Evolutionary conservation across 805 yeast species (phyloP).

Genomic region (Wickerhamiella vanderwaltii): DNA sequence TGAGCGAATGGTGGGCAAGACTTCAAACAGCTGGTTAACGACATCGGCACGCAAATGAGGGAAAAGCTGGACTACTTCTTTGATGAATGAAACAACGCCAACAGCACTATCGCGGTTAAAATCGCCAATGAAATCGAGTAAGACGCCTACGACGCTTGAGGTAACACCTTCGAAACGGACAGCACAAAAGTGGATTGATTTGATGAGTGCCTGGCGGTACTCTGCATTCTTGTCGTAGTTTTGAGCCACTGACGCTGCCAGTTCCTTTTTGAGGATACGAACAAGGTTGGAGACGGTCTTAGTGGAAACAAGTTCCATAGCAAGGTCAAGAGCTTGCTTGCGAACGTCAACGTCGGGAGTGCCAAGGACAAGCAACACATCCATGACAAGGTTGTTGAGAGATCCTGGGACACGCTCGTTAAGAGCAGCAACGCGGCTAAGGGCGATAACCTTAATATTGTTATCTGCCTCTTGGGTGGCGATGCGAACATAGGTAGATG

Average conservation of each 20-base stretch:
- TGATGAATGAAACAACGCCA: constrained; percentile 82
- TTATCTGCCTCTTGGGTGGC: constrained; percentile 91
- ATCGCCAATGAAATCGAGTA: constrained; percentile 73
- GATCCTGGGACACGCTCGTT: constrained; percentile 67
- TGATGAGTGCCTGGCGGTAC: constrained; percentile 78
- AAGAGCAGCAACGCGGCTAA: constrained; percentile 72
- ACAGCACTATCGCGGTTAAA: constrained; percentile 74
- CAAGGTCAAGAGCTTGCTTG: constrained; percentile 69
- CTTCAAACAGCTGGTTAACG: constrained; percentile 45
- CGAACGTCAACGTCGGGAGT: constrained; percentile 88
- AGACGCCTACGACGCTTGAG: constrained; percentile 73
- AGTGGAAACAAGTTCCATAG: constrained; percentile 66
- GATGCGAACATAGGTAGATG: constrained; percentile 71
- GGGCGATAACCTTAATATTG: constrained; percentile 83
- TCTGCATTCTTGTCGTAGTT: constrained; percentile 65
- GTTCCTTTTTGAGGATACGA: constrained; percentile 81
- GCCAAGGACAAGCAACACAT: constrained; percentile 72
- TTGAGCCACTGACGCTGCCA: constrained; percentile 54
- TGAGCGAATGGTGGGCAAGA: constrained; percentile 58
- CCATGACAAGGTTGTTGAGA: constrained; percentile 71
- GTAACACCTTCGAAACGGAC: constrained; percentile 84
- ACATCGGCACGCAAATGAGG: constrained; percentile 63
- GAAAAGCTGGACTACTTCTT: constrained; percentile 86
- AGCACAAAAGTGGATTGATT: constrained; percentile 81
- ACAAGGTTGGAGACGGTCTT: constrained; percentile 92